Evolutionary conservation across 208 protist species (phyloP).

Genomic region (Leishmania tarentolae): DNA sequence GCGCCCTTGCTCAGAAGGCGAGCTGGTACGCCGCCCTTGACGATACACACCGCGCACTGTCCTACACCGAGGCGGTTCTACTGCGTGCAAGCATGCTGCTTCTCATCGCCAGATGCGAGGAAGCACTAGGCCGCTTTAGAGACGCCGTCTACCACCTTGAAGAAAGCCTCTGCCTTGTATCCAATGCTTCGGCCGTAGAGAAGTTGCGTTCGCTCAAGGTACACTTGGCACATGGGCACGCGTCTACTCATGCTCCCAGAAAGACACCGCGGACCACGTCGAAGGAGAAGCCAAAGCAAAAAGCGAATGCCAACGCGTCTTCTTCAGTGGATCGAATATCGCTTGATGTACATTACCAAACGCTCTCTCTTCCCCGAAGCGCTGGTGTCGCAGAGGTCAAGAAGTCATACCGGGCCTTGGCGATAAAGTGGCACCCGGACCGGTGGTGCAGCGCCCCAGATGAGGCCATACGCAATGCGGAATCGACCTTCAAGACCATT

Average conservation of each 20-base stretch:
- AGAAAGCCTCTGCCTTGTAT: constrained; percentile 33
- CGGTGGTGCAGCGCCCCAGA: constrained; percentile 52
- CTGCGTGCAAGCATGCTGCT: constrained; percentile 40
- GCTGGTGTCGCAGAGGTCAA: constrained; percentile 19
- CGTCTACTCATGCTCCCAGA: background rate
- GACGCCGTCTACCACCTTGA: constrained; percentile 53
- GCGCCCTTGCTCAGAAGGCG: constrained; percentile 32
- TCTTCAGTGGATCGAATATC: too few species aligned
- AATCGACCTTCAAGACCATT: constrained; percentile 65
- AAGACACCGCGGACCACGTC: background rate
- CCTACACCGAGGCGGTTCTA: constrained; percentile 23
- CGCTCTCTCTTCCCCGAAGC: constrained; percentile 10
- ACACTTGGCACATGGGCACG: constrained; percentile 20
- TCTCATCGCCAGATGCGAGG: constrained; percentile 54
- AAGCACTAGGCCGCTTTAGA: constrained; percentile 52
- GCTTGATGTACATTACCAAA: constrained; percentile 22
- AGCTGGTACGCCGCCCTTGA: constrained; percentile 62
- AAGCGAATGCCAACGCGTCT: background rate
- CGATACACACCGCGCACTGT: constrained; percentile 47
- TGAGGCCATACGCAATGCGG: constrained; percentile 39
- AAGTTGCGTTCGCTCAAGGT: constrained; percentile 25
- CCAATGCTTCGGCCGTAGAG: constrained; percentile 11
- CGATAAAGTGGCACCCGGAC: constrained; percentile 81
- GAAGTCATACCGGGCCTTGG: constrained; percentile 56
- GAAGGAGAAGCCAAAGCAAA: background rate